Percentiles rank a stretch among this genome's conserved stretches.
phyloP scores from a whole-genome alignment of 108 stramenopile species.

The Cyclotella kingstonii region DNA sequence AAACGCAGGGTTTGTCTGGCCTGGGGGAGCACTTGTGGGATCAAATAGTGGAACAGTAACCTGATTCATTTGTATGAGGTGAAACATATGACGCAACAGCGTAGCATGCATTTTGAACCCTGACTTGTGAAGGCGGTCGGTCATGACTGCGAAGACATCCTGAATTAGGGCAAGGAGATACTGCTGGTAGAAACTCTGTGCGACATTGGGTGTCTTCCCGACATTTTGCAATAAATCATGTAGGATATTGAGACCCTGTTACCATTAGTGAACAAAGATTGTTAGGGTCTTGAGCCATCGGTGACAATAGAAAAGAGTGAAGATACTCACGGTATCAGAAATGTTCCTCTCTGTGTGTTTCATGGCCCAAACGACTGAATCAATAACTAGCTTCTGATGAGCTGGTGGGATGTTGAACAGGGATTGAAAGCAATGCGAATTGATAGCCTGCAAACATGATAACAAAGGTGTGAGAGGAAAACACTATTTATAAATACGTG shows the following conservation, averaged over 20 bases:
- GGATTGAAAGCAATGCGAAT: constrained; percentile 92
- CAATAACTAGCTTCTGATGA: constrained; percentile 97
- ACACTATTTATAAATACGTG: neutral
- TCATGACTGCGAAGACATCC: constrained; percentile 98
- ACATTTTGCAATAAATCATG: constrained; percentile 93
- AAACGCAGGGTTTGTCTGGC: constrained; percentile 87
- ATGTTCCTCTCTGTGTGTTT: constrained; percentile 99
- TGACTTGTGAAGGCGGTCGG: constrained; percentile 97
- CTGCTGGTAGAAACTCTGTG: constrained; percentile 96
- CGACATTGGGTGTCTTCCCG: constrained; percentile 82
- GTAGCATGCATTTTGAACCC: constrained; percentile 99
- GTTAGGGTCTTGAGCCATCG: too few species aligned
- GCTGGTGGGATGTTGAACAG: constrained; percentile 94
- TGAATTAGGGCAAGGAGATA: constrained; percentile 94
- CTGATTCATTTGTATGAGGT: constrained; percentile 92
- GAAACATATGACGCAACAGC: constrained; percentile 94
- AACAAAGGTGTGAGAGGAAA: constrained; percentile 5
- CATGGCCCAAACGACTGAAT: constrained; percentile 98
- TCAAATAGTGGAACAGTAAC: constrained; percentile 95
- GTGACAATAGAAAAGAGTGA: neutral
- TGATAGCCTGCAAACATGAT: constrained; percentile 54
- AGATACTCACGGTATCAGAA: constrained; percentile 79
- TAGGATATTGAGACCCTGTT: constrained; percentile 94
- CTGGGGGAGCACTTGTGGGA: constrained; percentile 65
- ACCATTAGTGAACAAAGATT: constrained; percentile 1